These are phyloP conservation scores for Suillus spraguei DNA, from an alignment of 768 basidiomycete species.

Conservation along the genomic window DNA sequence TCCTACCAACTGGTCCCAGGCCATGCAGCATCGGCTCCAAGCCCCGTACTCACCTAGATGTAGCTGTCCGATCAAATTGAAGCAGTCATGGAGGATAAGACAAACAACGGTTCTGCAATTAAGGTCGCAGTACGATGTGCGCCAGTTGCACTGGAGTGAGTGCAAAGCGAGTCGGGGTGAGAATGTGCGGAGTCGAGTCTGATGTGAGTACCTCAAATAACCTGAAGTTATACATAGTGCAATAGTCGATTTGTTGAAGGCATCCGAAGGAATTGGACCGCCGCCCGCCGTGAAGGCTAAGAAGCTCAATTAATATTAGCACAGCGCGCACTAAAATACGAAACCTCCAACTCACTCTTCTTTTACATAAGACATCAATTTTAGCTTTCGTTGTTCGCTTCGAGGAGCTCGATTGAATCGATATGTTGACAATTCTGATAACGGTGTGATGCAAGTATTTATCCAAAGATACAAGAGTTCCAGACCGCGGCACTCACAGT, in stretches of 20 bases:
- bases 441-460: background rate
- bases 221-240: no score
- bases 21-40: constrained; percentile 22
- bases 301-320: background rate
- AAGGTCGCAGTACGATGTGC: constrained; percentile 15
- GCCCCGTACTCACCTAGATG: constrained; percentile 13
- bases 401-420: constrained; percentile 51
- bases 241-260: background rate
- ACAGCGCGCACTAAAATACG: no score
- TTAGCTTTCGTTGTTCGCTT: constrained; percentile 56
- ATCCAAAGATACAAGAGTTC: constrained; percentile 47
- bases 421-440: constrained; percentile 40
- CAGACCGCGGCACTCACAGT: constrained; percentile 44
- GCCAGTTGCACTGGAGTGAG: constrained; percentile 9
- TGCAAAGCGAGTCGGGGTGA: no score
- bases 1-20: constrained; percentile 36
- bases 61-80: constrained; percentile 23
- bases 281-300: constrained; percentile 4
- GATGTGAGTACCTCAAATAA: constrained; percentile 6
- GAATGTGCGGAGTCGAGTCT: constrained; percentile 18
- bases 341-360: constrained; percentile 54
- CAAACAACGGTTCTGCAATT: constrained; percentile 21
- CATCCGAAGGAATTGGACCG: background rate
- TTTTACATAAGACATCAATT: constrained; percentile 69
- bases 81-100: constrained; percentile 22